Evolutionary conservation across 768 basidiomycete species (phyloP), one percentile per base, ranked within the genome.

Genomic region (Coprinopsis cinerea): DNA sequence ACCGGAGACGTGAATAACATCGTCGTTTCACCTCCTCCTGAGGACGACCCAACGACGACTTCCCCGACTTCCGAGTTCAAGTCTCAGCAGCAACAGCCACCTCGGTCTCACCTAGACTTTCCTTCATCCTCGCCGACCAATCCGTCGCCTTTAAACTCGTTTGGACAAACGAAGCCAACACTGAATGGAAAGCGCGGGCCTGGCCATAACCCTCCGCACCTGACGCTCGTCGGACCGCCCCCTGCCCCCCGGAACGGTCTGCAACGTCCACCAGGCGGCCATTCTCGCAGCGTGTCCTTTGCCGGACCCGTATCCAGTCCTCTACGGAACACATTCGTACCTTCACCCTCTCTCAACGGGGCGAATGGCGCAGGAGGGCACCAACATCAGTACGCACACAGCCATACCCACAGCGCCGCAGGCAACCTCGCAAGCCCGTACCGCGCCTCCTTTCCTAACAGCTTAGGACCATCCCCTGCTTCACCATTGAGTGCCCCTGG

Each of bases 241-340:
- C 44, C 42, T 9, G 9, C 42, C 25, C 42, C 24, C 17, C 42
- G 42, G 11, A 39, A 39, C 37, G 11, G 13, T 7, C 9, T 7
- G 11, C 11, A 7, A 40, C 10, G 37, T 13, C 10, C 37, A 40
- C 37, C 9, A 20, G 27, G 44, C 14, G 44, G 44, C 4, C 44
- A 45, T 23, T 7, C 10, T 5, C 44, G 44, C 7, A 45, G 44
- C 28, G 44, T 27, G 9, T 45, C 44, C 4, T 11, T 43, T 5
- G 41, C 41, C 13, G 41, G 41, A 43, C 23, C 10, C 11, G 44
- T 32, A 10, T n/a, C 28, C 10, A 45, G 44, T 45, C 44, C 44
- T 20, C 18, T 45, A 15, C 44, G 44, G 13, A 45, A 45, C 27
- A 45, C 44, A 7, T 45, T 45, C 20, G 18, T 32, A 11, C 6